Evolutionary conservation across 2,329 filamentous ascomycete genomes (phyloP), one percentile per base, ranked within the genome.

Genomic region (Plenodomus biglobosus): DNA sequence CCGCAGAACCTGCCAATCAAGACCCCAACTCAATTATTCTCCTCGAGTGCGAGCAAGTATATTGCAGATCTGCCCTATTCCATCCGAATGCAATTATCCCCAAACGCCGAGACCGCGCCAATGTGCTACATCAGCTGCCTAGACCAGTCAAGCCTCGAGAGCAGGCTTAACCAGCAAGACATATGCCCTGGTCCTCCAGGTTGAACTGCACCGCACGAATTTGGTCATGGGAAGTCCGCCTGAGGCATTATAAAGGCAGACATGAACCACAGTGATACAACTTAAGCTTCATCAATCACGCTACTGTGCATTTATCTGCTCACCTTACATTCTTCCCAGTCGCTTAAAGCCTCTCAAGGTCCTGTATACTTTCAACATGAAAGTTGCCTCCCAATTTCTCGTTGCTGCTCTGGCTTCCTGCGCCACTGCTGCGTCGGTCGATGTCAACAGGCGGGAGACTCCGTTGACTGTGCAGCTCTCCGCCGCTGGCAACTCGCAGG

Each of bases 401-500:
- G 45, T 68, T 22, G 63, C 61, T 27, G 62, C 62, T 43, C 53
- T 68, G 53, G 62, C 54, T 38, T 49, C 63, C 8, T 62, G 56
- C 37, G 64, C 56, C 50, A 62, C 55, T 24, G 64, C 64, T 13
- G 55, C 58, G 21, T 64, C 61, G 19, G 55, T 68, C 39, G 56
- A 65, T 54, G 49, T 62, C 47, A 50, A 59, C 55, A 68, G 66
- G 61, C 62, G 76, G 59, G 61, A 73, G 61, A 61, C 72, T 39
- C 35, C 37, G 53, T 59, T 21, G 21, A 21, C 6, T 19, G 7
- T 24, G 27, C 11, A 37, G 24, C 18, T 38, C 46, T 69, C 78
- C 64, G 70, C 76, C 57, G 64, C 74, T 18, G 77, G 76, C 48
- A 82, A 82, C 69, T 76, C 78, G n/a, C 73, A 72, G 44, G 73